Evolutionary conservation across 2,329 filamentous ascomycete genomes (phyloP).

Genomic region (Beauveria australis): DNA sequence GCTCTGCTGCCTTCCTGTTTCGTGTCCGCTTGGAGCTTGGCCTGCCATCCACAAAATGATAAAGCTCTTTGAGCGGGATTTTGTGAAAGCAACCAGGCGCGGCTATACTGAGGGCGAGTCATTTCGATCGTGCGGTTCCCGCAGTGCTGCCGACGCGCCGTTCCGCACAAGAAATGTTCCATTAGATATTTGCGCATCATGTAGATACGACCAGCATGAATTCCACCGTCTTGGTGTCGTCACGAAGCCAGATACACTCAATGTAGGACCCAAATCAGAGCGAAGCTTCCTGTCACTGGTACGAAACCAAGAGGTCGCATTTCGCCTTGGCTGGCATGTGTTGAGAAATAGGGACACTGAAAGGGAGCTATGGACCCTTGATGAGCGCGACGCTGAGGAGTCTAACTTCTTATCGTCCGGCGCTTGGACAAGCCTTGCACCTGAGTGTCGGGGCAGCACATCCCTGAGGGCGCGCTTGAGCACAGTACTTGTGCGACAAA

Average conservation of each 20-base stretch:
- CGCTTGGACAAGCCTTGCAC: constrained; percentile 28
- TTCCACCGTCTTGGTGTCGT: constrained; percentile 37
- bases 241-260: constrained; percentile 38
- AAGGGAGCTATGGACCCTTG: constrained; percentile 12
- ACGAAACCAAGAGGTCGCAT: constrained; percentile 40
- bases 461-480: constrained; percentile 42
- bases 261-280: not conserved
- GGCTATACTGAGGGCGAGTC: no score
- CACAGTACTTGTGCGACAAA: constrained; percentile 39
- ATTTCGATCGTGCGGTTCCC: no score
- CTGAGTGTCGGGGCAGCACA: constrained; percentile 36
- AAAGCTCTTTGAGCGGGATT: no score
- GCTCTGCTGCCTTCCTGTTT: no score
- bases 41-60: no score
- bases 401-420: constrained; percentile 34
- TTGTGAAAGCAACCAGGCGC: no score
- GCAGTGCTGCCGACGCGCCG: no score
- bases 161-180: no score
- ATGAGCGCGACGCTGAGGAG: constrained; percentile 32
- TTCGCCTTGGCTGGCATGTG: constrained; percentile 46
- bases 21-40: no score
- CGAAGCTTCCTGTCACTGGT: not conserved
- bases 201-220: no score
- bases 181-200: no score
- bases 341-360: constrained; percentile 31